Evolutionary conservation across 495 filamentous ascomycete genomes (phyloP).

Genomic region (Penicillium arizonense): DNA sequence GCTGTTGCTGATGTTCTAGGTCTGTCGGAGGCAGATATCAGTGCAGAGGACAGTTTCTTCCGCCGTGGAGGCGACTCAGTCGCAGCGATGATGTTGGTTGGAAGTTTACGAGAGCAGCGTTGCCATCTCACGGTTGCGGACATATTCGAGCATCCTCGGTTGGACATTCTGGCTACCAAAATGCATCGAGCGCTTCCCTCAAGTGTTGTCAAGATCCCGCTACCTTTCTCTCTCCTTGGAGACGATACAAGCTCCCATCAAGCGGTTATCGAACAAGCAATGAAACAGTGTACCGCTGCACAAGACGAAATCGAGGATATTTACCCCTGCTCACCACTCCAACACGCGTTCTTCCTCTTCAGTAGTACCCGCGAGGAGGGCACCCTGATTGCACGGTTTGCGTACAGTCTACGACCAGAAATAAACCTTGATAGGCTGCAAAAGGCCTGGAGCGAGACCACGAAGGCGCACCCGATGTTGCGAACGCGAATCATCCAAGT

Average conservation of each 20-base stretch:
- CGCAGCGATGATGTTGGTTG: background rate
- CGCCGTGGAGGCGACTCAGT: background rate
- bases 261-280: background rate
- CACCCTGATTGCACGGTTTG: background rate
- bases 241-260: background rate
- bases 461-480: background rate
- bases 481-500: background rate
- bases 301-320: background rate
- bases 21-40: background rate
- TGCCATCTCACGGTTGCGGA: background rate
- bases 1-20: background rate
- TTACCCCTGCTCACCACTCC: background rate
- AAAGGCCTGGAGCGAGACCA: background rate
- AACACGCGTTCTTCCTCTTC: background rate
- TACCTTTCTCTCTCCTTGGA: background rate
- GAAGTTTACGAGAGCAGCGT: background rate
- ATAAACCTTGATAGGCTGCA: background rate
- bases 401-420: background rate
- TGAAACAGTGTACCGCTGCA: background rate
- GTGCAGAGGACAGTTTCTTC: background rate
- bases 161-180: background rate
- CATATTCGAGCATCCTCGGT: background rate
- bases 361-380: background rate
- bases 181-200: background rate
- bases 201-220: background rate